phyloP scores from a whole-genome alignment of 2,329 filamentous ascomycete species.

The Chrysosphaeria jannelii region DNA sequence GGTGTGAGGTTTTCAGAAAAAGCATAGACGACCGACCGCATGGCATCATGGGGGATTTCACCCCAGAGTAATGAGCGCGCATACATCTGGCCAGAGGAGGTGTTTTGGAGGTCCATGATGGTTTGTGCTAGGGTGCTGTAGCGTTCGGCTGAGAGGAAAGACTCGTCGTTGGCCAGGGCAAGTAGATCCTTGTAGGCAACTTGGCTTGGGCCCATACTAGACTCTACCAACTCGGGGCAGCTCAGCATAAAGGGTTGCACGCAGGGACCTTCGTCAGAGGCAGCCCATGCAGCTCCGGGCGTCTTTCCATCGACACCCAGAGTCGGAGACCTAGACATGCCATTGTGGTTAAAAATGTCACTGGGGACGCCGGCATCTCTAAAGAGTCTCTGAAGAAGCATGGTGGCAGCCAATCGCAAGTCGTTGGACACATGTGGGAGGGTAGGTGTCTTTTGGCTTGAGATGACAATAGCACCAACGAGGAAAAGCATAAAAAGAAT shows the following conservation, averaged over 20 bases:
- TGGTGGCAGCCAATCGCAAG: slow-evolving; percentile 47
- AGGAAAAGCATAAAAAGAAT: slow-evolving; percentile 87
- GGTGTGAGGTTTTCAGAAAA: slow-evolving; percentile 28
- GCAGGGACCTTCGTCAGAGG: slow-evolving; percentile 60
- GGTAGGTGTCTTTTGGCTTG: slow-evolving; percentile 44
- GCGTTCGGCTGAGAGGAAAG: slow-evolving; percentile 15
- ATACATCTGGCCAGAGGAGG: slow-evolving; percentile 63
- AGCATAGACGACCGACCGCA: slow-evolving; percentile 76
- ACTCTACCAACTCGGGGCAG: slow-evolving; percentile 73
- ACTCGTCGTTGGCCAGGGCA: slow-evolving; percentile 39
- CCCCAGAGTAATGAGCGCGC: slow-evolving; percentile 83
- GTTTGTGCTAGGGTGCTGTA: slow-evolving; percentile 55
- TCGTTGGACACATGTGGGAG: slow-evolving; percentile 58
- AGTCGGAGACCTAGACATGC: slow-evolving; percentile 1
- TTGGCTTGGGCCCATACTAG: too few species aligned
- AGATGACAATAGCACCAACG: slow-evolving; percentile 84
- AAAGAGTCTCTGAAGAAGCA: slow-evolving; percentile 51
- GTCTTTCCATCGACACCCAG: slow-evolving; percentile 29
- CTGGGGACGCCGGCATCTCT: slow-evolving; percentile 41
- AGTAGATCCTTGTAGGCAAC: too few species aligned
- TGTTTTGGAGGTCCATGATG: slow-evolving; percentile 46
- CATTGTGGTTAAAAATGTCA: slow-evolving; percentile 3
- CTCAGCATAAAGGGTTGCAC: slow-evolving; percentile 71
- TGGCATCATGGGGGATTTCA: slow-evolving; percentile 71
- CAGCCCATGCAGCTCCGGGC: slow-evolving; percentile 39